phyloP scores from a whole-genome alignment of 176 grass and related monocot genomes.

The Zoysia japonica region DNA sequence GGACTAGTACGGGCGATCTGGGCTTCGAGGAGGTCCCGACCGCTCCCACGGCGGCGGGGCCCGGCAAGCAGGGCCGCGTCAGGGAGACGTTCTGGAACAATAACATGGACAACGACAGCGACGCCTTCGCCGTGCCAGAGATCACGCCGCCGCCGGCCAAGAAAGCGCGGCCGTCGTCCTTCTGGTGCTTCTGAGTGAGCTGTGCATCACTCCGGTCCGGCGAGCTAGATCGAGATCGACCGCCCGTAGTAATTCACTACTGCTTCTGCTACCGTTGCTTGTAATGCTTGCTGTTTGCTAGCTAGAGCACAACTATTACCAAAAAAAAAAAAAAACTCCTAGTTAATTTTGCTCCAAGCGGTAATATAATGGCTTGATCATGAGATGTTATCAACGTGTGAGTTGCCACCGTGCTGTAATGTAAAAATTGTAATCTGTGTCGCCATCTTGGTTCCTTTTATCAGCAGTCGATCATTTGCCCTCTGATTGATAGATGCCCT shows the following conservation, averaged over 20 bases:
- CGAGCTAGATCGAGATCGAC: slow-evolving; percentile 5
- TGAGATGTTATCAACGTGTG: not conserved
- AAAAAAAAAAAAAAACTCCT: not conserved
- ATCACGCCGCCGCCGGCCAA: slow-evolving; percentile 52
- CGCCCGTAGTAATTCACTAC: not conserved
- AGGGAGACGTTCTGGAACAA: slow-evolving; percentile 33
- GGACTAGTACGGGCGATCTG: not conserved
- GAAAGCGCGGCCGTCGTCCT: slow-evolving; percentile 48
- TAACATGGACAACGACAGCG: slow-evolving; percentile 45
- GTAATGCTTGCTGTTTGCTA: slow-evolving; percentile 20
- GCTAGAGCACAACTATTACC: not conserved
- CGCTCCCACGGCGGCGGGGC: slow-evolving; percentile 6
- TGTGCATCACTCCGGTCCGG: not conserved
- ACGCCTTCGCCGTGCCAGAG: slow-evolving; percentile 74
- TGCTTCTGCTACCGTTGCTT: not conserved
- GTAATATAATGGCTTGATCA: not conserved
- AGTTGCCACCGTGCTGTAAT: not conserved
- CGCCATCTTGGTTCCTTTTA: not conserved
- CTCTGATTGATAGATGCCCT: not conserved
- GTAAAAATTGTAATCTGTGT: slow-evolving; percentile 15
- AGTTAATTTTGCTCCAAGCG: slow-evolving; percentile 2
- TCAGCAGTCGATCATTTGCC: not conserved
- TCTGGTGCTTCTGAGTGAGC: slow-evolving; percentile 57
- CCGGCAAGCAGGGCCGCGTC: slow-evolving; percentile 18
- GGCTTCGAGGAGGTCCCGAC: slow-evolving; percentile 20